Evolutionary conservation across 169 alveolate species (phyloP).

Genomic region (Babesia divergens): DNA sequence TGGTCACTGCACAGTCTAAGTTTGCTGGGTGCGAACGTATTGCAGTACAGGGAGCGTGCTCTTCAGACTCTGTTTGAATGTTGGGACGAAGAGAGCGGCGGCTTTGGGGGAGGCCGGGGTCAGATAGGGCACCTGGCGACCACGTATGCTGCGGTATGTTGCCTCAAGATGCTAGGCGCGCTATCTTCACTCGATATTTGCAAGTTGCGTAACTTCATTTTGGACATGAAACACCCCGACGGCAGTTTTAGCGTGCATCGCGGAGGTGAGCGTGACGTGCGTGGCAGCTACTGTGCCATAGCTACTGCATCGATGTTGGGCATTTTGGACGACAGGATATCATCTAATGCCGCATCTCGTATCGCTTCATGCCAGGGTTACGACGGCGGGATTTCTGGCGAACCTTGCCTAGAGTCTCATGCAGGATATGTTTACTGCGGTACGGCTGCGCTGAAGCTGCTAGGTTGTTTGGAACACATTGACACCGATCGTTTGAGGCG

Average conservation of each 20-base stretch:
- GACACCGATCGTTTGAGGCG: constrained; percentile 80
- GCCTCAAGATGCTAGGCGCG: constrained; percentile 68
- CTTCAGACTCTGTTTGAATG: constrained; percentile 24
- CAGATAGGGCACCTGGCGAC: constrained; percentile 89
- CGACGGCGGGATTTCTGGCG: constrained; percentile 96
- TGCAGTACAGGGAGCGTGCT: constrained; percentile 30
- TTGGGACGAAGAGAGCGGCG: constrained; percentile 78
- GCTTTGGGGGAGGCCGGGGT: constrained; percentile 89
- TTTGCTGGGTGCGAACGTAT: constrained; percentile 42
- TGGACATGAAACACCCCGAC: constrained; percentile 79
- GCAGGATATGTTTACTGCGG: constrained; percentile 97
- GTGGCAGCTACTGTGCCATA: constrained; percentile 92
- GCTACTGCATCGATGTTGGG: constrained; percentile 87
- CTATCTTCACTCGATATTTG: constrained; percentile 83
- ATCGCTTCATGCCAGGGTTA: constrained; percentile 89
- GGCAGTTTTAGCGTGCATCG: constrained; percentile 88
- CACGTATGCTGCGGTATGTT: constrained; percentile 88
- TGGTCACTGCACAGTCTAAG: constrained; percentile 54
- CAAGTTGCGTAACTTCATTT: constrained; percentile 83
- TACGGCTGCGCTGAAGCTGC: constrained; percentile 86
- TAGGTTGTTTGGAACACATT: constrained; percentile 79
- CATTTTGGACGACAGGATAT: constrained; percentile 82
- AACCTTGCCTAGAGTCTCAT: constrained; percentile 93
- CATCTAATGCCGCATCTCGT: constrained; percentile 84
- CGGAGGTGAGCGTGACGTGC: constrained; percentile 93